These are phyloP conservation scores for Aeschynomene evenia DNA, from an alignment of 306 rosid species.

Conservation along the genomic window DNA sequence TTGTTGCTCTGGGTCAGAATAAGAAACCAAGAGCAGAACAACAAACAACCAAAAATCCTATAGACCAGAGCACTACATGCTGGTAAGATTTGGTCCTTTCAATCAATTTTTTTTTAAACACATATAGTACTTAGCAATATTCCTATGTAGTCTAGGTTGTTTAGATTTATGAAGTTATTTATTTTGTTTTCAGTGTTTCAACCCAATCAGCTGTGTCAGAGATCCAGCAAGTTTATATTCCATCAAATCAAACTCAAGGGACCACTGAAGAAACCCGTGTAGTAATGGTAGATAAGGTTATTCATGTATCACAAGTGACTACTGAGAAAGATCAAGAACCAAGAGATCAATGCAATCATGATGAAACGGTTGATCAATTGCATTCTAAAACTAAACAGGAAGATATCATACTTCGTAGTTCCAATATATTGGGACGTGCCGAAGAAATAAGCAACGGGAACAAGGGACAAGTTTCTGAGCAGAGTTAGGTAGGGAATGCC, in stretches of 20 bases:
- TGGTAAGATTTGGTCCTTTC: constrained; percentile 38
- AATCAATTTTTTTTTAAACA: constrained; percentile 12
- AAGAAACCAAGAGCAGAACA: constrained; percentile 68
- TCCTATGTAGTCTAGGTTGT: background rate
- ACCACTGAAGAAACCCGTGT: constrained; percentile 49
- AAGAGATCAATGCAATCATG: constrained; percentile 22
- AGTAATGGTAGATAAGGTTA: constrained; percentile 60
- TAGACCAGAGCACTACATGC: constrained; percentile 38
- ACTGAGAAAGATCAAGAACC: constrained; percentile 43
- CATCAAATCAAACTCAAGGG: constrained; percentile 48
- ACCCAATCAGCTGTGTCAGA: constrained; percentile 36
- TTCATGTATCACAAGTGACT: constrained; percentile 60
- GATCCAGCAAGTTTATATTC: constrained; percentile 37
- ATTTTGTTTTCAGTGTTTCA: constrained; percentile 54
- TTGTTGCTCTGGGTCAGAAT: constrained; percentile 37
- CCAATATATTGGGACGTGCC: constrained; percentile 34
- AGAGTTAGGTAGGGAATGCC: constrained; percentile 41
- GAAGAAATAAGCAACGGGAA: constrained; percentile 36
- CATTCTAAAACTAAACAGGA: constrained; percentile 38
- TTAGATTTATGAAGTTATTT: background rate
- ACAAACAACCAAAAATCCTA: constrained; percentile 27
- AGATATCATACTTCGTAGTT: constrained; percentile 37
- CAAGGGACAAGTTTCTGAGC: constrained; percentile 36
- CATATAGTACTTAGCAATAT: constrained; percentile 10
- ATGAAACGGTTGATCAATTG: constrained; percentile 30